These are phyloP conservation scores for Solanum sitiens DNA, from an alignment of 257 asterid genomes.

Conservation along the genomic window DNA sequence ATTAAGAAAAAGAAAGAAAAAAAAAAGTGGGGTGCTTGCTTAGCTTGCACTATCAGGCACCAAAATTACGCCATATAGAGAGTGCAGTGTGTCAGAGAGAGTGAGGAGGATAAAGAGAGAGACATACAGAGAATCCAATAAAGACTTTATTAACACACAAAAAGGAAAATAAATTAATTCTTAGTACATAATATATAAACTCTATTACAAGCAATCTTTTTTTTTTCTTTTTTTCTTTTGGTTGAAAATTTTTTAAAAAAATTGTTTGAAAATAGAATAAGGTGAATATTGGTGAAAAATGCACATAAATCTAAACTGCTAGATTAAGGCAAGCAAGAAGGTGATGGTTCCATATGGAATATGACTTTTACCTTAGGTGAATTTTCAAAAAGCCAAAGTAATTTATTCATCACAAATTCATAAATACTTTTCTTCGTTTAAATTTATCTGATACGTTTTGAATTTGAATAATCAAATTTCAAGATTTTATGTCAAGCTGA, in stretches of 20 bases:
- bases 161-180: not conserved
- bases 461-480: too few species aligned
- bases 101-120: slow-evolving; percentile 30
- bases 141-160: not conserved
- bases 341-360: not conserved
- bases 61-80: slow-evolving; percentile 72
- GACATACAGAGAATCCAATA: slow-evolving; percentile 1
- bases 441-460: not conserved
- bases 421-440: not conserved
- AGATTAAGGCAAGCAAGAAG: slow-evolving; percentile 15
- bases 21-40: slow-evolving; percentile 53
- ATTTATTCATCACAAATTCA: not conserved
- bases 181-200: not conserved
- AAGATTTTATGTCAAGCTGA: not conserved
- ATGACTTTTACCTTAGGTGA: not conserved
- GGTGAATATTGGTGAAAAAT: not conserved
- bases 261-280: not conserved
- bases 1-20: not conserved
- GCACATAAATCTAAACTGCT: slow-evolving; percentile 8
- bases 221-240: not conserved
- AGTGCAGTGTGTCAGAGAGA: slow-evolving; percentile 39
- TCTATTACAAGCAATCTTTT: not conserved
- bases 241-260: not conserved
- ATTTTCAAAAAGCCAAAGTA: not conserved
- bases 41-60: slow-evolving; percentile 93